phyloP scores from a whole-genome alignment of 164 flowering plant genomes.

The Chloranthus sessilifolius region DNA sequence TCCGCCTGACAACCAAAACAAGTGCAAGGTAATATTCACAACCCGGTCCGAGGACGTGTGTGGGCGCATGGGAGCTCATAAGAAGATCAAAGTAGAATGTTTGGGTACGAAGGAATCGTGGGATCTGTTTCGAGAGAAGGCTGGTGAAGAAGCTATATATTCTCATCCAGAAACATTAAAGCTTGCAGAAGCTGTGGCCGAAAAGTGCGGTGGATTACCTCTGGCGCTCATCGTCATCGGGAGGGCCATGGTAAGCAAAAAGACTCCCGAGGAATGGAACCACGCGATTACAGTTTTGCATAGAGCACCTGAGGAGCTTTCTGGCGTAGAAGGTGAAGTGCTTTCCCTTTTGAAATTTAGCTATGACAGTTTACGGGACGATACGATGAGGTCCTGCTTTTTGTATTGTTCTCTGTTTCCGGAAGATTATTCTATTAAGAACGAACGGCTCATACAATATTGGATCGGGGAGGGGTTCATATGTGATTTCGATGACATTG shows the following conservation, averaged over 20 bases:
- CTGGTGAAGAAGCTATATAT: background rate
- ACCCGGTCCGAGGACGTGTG: slow-evolving; percentile 5
- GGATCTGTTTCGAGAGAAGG: slow-evolving; percentile 2
- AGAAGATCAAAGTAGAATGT: slow-evolving; percentile 1
- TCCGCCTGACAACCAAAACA: background rate
- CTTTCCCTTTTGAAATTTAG: slow-evolving; percentile 1
- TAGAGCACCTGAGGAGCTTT: background rate
- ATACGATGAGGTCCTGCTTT: background rate
- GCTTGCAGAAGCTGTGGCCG: background rate
- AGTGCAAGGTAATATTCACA: background rate
- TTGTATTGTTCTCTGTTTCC: slow-evolving; percentile 6
- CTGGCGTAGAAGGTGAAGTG: background rate
- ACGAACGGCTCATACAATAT: background rate
- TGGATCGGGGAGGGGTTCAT: slow-evolving; percentile 9
- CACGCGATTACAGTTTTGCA: background rate
- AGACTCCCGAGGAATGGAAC: background rate
- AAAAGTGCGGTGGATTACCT: background rate
- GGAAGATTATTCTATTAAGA: background rate
- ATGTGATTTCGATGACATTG: background rate
- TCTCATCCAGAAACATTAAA: background rate
- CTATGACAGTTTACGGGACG: background rate
- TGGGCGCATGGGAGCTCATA: background rate
- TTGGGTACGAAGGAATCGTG: slow-evolving; percentile 4
- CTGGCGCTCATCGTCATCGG: background rate
- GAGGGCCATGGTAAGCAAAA: slow-evolving; percentile 4